phyloP scores from a whole-genome alignment of 2,329 filamentous ascomycete species.

The Hansfordia pulvinata region DNA sequence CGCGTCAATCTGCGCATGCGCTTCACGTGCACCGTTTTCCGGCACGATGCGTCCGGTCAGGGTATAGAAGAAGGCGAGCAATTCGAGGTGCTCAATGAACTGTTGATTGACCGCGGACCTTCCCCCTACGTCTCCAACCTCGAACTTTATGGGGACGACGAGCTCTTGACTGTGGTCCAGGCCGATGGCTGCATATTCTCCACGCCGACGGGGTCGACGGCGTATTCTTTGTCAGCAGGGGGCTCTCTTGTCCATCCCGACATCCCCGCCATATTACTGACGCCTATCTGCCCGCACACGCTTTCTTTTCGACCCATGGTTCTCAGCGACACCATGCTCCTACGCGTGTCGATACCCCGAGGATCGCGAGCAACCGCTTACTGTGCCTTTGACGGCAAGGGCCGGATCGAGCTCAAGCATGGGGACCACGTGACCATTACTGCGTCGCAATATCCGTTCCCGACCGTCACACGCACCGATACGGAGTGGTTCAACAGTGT shows the following conservation, averaged over 20 bases:
- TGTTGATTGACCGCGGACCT: constrained; percentile 94
- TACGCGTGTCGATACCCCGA: constrained; percentile 76
- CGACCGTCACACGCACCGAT: constrained; percentile 79
- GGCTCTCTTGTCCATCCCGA: constrained; percentile 93
- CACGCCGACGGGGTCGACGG: constrained; percentile 81
- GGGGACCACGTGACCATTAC: constrained; percentile 95
- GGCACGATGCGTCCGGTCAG: constrained; percentile 46
- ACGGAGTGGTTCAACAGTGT: constrained; percentile 97
- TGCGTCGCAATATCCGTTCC: constrained; percentile 92
- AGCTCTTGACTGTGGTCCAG: constrained; percentile 88
- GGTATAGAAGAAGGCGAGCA: constrained; percentile 80
- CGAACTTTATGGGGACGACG: constrained; percentile 89
- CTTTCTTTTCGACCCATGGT: constrained; percentile 97
- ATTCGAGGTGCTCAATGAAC: constrained; percentile 95
- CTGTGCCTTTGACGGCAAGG: constrained; percentile 95
- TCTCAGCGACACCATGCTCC: constrained; percentile 82
- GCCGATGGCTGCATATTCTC: constrained; percentile 97
- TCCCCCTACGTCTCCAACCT: constrained; percentile 95
- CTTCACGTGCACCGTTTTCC: constrained; percentile 95
- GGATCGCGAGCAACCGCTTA: constrained; percentile 86
- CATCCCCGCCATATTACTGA: constrained; percentile 91
- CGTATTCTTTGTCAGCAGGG: constrained; percentile 90
- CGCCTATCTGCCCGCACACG: constrained; percentile 94
- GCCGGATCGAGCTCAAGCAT: constrained; percentile 80
- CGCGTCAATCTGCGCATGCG: constrained; percentile 96